These are phyloP conservation scores for Withania somnifera DNA, from an alignment of 305 asterid genomes.

Conservation along the genomic window DNA sequence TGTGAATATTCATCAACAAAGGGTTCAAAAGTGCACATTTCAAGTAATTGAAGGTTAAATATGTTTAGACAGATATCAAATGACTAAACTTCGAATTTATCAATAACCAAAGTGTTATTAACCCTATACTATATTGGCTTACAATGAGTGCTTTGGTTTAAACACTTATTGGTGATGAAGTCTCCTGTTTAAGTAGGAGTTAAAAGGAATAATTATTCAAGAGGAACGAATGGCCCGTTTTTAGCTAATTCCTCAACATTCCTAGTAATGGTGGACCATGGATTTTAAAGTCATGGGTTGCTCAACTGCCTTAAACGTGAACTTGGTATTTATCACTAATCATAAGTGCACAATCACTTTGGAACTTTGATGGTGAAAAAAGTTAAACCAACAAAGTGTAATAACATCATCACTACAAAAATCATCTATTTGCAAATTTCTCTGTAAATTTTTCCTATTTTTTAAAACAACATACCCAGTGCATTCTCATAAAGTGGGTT, in stretches of 20 bases:
- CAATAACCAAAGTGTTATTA: background rate
- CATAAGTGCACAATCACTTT: background rate
- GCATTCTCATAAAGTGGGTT: too few relatives aligned
- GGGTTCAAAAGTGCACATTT: too few relatives aligned
- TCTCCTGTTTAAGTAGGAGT: background rate
- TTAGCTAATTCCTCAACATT: background rate
- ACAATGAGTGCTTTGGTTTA: background rate
- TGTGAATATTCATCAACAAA: too few relatives aligned
- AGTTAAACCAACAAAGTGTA: background rate
- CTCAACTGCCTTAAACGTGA: background rate
- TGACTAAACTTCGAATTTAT: background rate
- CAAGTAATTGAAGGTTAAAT: too few relatives aligned
- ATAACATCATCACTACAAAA: background rate
- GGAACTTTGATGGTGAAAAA: background rate
- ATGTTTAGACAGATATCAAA: too few relatives aligned
- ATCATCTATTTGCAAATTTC: too few relatives aligned
- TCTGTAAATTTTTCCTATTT: too few relatives aligned
- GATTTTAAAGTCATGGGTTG: background rate
- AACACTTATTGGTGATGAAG: background rate
- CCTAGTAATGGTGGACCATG: background rate
- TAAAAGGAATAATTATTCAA: background rate
- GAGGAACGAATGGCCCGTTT: background rate
- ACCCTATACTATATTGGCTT: background rate
- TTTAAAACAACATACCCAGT: too few relatives aligned
- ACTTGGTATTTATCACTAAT: background rate